These are phyloP conservation scores for Marsdenia floribunda DNA, from an alignment of 257 asterid species.

Conservation along the genomic window DNA sequence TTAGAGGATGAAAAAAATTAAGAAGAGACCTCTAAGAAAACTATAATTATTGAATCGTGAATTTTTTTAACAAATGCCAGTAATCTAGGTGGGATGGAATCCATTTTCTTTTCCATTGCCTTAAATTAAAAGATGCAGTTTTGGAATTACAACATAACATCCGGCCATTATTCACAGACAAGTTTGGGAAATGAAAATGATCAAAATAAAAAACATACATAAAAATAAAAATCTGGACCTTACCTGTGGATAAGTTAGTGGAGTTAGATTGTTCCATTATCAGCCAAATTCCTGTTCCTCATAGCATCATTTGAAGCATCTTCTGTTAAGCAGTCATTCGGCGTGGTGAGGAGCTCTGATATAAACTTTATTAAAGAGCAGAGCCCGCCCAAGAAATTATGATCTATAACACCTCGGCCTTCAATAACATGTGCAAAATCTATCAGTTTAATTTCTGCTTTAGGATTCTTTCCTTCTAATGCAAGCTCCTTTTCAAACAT, in stretches of 20 bases:
- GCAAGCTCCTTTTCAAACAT: constrained; percentile 65
- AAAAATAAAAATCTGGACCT: not conserved
- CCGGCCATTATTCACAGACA: not conserved
- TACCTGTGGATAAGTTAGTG: constrained; percentile 10
- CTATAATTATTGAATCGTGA: not conserved
- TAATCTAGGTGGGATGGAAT: not conserved
- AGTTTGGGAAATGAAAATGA: not conserved
- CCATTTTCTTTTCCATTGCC: not conserved
- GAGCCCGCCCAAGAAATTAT: constrained; percentile 84
- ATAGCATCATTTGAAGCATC: constrained; percentile 30
- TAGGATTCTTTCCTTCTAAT: constrained; percentile 39
- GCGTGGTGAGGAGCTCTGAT: constrained; percentile 53
- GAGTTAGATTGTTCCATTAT: constrained; percentile 28
- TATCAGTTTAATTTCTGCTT: constrained; percentile 59
- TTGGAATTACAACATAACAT: not conserved
- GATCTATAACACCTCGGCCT: constrained; percentile 70
- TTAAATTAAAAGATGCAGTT: not conserved
- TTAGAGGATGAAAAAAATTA: constrained; percentile 2
- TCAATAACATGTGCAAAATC: constrained; percentile 86
- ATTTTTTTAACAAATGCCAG: not conserved
- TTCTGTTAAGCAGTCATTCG: constrained; percentile 34
- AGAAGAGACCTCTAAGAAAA: not conserved
- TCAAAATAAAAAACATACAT: not conserved
- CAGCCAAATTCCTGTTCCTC: constrained; percentile 24
- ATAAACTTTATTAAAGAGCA: constrained; percentile 81